phyloP scores from a whole-genome alignment of 768 basidiomycete species.

The Mycena venus region DNA sequence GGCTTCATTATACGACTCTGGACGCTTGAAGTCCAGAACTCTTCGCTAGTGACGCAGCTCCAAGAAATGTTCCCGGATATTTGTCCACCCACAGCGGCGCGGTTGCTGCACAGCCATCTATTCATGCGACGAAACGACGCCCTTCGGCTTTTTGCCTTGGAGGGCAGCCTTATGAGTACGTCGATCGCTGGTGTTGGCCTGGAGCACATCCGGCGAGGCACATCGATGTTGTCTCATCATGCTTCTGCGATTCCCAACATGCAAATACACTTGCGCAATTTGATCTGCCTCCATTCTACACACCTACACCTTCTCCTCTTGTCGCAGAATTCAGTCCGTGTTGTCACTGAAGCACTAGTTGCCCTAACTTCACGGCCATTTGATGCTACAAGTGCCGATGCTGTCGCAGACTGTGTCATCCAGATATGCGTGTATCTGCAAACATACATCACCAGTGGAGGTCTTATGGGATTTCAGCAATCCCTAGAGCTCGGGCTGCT shows the following conservation, averaged over 20 bases:
- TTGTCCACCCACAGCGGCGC: conserved; percentile 4
- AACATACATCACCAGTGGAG: not conserved
- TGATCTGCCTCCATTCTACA: conserved; percentile 11
- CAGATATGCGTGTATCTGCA: conserved; percentile 14
- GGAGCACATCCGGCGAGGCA: conserved; percentile 4
- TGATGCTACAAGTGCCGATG: conserved; percentile 2
- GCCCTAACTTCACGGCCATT: not conserved
- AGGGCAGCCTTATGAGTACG: not conserved
- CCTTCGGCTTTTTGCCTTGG: not conserved
- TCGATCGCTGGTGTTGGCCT: not conserved
- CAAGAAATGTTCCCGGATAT: conserved; percentile 6
- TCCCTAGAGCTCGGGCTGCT: conserved; percentile 16
- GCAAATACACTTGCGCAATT: not conserved
- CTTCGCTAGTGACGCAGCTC: conserved; percentile 2
- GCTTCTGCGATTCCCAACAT: not conserved
- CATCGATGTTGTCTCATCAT: not conserved
- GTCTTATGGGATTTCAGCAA: not conserved
- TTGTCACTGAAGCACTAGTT: conserved; percentile 5
- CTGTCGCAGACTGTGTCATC: not conserved
- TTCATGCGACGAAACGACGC: not conserved
- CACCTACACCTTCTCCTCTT: not conserved
- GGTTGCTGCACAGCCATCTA: not conserved
- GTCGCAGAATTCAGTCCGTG: not conserved
- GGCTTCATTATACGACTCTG: conserved; percentile 11
- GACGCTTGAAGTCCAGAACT: not conserved